phyloP scores from a whole-genome alignment of 257 asterid species.

The Solanum ossicruentum region DNA sequence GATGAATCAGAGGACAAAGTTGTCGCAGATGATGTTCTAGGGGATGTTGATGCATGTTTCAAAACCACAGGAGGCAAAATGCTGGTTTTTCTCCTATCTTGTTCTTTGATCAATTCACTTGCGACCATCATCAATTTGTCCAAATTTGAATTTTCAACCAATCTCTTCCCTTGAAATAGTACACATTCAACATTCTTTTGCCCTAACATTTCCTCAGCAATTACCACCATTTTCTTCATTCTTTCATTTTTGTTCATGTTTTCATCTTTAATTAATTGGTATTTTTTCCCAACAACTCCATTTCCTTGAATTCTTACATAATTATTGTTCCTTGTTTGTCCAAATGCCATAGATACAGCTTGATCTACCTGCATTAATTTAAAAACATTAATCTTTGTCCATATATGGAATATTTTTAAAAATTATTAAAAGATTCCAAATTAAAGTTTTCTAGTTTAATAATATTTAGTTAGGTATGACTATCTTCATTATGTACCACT shows the following conservation, averaged over 20 bases:
- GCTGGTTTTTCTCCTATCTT: conserved; percentile 44
- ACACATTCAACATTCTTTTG: conserved; percentile 62
- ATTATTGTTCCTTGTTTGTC: conserved; percentile 29
- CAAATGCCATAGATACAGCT: conserved; percentile 87
- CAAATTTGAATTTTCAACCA: conserved; percentile 37
- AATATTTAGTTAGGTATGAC: not conserved
- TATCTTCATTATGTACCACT: not conserved
- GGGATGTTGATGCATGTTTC: conserved; percentile 33
- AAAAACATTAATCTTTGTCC: not conserved
- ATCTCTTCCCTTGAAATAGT: conserved; percentile 54
- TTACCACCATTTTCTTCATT: not conserved
- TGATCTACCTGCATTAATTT: conserved; percentile 52
- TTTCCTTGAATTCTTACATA: conserved; percentile 70
- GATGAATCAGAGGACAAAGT: conserved; percentile 43
- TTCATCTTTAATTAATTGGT: not conserved
- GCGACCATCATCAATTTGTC: conserved; percentile 38
- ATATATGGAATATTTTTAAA: not conserved
- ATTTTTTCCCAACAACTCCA: conserved; percentile 10
- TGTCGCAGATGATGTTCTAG: conserved; percentile 58
- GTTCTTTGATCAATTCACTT: conserved; percentile 51
- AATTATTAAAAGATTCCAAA: not conserved
- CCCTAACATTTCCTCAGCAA: conserved; percentile 39
- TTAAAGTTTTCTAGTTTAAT: not conserved
- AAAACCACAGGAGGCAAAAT: conserved; percentile 39
- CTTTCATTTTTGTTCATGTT: not conserved